Conservation (phyloP, 306 rosid species). For the Prunus armeniaca region DNA sequence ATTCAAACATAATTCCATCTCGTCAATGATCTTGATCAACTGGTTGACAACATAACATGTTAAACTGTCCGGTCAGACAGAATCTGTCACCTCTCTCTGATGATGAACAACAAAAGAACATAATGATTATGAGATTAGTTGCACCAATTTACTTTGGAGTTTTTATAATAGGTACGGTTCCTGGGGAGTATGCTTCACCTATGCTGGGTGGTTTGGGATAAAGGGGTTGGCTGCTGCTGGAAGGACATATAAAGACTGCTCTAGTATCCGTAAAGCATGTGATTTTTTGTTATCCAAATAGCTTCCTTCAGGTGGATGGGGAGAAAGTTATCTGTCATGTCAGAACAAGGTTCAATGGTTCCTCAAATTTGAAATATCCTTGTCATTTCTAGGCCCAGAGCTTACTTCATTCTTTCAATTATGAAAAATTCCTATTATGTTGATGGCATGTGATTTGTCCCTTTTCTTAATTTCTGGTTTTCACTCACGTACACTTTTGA, state of each 20-base stretch:
- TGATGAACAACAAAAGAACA: not conserved
- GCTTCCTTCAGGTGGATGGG: slow-evolving; percentile 43
- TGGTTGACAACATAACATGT: not conserved
- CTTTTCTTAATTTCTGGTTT: not conserved
- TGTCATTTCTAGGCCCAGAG: not conserved
- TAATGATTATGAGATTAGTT: slow-evolving; percentile 1
- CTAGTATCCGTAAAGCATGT: slow-evolving; percentile 36
- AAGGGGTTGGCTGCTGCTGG: slow-evolving; percentile 37
- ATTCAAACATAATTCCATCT: not conserved
- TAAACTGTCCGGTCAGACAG: not conserved
- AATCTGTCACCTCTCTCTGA: not conserved
- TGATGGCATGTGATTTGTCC: no score
- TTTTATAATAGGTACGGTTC: slow-evolving; percentile 35
- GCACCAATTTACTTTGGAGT: not conserved
- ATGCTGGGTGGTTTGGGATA: slow-evolving; percentile 47
- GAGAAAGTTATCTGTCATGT: slow-evolving; percentile 42
- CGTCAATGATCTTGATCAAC: not conserved
- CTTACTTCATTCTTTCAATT: not conserved
- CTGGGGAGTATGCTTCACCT: slow-evolving; percentile 44
- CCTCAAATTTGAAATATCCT: not conserved
- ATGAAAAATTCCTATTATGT: not conserved
- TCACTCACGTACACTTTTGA: not conserved
- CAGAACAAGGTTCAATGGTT: slow-evolving; percentile 31
- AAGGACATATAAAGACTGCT: slow-evolving; percentile 28
- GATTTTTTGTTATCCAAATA: slow-evolving; percentile 32